Percentiles rank a stretch among this genome's conserved stretches.
phyloP scores from a whole-genome alignment of 495 filamentous ascomycete genomes.

The Bathelium albidoporum region DNA sequence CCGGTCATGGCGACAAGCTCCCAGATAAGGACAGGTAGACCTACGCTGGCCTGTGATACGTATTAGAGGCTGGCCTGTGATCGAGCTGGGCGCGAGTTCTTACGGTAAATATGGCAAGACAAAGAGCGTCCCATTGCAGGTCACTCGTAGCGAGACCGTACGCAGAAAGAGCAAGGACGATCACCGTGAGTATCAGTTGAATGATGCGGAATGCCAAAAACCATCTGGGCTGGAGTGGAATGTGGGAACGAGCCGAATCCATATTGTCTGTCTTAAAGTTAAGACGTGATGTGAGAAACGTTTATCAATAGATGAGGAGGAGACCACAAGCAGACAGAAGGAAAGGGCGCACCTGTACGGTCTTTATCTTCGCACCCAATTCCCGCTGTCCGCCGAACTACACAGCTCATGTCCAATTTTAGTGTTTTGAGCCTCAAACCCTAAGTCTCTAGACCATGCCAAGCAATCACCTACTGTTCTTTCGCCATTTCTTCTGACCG shows the following conservation, averaged over 20 bases:
- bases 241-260: neutral
- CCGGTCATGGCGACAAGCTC: neutral
- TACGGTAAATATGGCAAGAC: neutral
- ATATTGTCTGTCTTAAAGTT: neutral
- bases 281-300: neutral
- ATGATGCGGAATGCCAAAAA: neutral
- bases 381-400: neutral
- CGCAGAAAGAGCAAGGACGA: neutral
- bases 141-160: neutral
- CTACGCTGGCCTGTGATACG: neutral
- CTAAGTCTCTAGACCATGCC: neutral
- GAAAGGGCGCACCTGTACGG: neutral
- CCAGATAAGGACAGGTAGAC: neutral
- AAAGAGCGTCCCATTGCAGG: neutral
- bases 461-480: neutral
- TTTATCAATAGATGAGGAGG: neutral
- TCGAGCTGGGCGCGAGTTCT: too few species aligned
- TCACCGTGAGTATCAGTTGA: neutral
- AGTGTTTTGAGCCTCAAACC: slow-evolving; percentile 2
- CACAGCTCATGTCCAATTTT: neutral
- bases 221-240: neutral
- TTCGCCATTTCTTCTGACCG: neutral
- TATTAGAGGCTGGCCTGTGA: neutral
- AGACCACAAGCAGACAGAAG: neutral
- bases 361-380: neutral